phyloP scores from a whole-genome alignment of 1,284 basidiomycete genomes.

The Cryptococcus maquisensis region DNA sequence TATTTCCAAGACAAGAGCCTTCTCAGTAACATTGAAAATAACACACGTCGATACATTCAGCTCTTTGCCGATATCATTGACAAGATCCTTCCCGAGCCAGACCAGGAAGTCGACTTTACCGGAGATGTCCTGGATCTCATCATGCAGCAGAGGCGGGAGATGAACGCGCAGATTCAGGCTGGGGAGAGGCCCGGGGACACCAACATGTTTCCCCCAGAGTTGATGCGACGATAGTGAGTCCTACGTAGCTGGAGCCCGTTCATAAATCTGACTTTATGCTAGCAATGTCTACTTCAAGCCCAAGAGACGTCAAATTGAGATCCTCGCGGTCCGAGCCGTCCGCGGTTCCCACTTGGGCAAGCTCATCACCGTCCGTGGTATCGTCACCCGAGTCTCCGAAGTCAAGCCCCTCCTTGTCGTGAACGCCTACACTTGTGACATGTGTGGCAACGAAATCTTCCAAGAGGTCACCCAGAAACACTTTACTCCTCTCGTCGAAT shows the following conservation, averaged over 20 bases:
- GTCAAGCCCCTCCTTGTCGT: conserved; percentile 96
- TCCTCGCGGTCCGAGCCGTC: conserved; percentile 85
- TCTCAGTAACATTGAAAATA: conserved; percentile 69
- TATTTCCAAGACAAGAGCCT: conserved; percentile 61
- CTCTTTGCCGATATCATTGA: conserved; percentile 91
- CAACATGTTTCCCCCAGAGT: conserved; percentile 74
- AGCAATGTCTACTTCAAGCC: conserved; percentile 94
- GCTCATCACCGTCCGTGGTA: conserved; percentile 92
- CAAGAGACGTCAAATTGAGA: conserved; percentile 57
- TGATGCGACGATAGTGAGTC: conserved; percentile 90
- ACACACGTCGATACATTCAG: conserved; percentile 84
- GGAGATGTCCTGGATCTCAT: conserved; percentile 94
- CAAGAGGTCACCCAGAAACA: conserved; percentile 94
- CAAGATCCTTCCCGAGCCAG: conserved; percentile 76
- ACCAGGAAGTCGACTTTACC: conserved; percentile 78
- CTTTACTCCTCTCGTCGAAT: conserved; percentile 83
- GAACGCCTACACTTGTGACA: conserved; percentile 98
- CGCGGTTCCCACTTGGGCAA: conserved; percentile 80
- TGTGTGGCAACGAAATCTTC: conserved; percentile 97
- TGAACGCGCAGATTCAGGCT: conserved; percentile 67
- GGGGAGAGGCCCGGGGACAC: conserved; percentile 51
- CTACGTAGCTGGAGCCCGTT: not conserved
- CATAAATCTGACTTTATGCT: conserved; percentile 4
- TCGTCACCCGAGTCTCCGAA: conserved; percentile 97
- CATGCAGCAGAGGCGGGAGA: conserved; percentile 82